These are phyloP conservation scores for Populus tremula DNA, from an alignment of 345 rosid species.

Conservation along the genomic window DNA sequence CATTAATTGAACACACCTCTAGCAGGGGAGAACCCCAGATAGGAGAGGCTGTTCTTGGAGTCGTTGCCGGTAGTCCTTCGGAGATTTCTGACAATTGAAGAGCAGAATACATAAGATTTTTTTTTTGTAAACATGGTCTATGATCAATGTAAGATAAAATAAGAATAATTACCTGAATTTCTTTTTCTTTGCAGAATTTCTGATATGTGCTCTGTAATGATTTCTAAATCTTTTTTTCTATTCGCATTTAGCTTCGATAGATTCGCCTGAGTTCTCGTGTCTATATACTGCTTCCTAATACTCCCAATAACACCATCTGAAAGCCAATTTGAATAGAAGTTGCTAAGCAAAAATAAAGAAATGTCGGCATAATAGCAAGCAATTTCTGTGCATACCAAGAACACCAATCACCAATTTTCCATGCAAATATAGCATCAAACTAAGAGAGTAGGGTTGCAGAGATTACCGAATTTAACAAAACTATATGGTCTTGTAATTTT, in stretches of 20 bases:
- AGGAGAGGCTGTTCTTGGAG: constrained; percentile 20
- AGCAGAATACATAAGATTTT: neutral
- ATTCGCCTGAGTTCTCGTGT: constrained; percentile 58
- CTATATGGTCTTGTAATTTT: constrained; percentile 49
- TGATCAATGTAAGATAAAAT: too few species aligned
- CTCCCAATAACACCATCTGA: constrained; percentile 42
- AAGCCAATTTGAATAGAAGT: neutral
- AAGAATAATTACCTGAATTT: constrained; percentile 22
- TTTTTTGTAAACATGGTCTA: too few species aligned
- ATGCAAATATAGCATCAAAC: too few species aligned
- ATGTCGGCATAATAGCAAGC: too few species aligned
- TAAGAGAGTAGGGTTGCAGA: neutral
- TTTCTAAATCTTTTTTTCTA: constrained; percentile 33
- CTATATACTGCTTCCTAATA: constrained; percentile 50
- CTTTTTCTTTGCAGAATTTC: constrained; percentile 39
- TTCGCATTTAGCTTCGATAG: constrained; percentile 46
- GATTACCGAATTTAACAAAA: constrained; percentile 50
- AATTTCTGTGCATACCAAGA: too few species aligned
- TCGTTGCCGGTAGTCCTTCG: constrained; percentile 11
- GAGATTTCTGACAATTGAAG: constrained; percentile 24
- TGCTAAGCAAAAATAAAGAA: too few species aligned
- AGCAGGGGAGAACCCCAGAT: constrained; percentile 48
- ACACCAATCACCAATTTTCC: too few species aligned
- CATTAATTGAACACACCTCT: constrained; percentile 31
- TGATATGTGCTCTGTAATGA: constrained; percentile 36